These are phyloP conservation scores for Esteya vermicola DNA, from an alignment of 2,329 filamentous ascomycete species.

Conservation along the genomic window DNA sequence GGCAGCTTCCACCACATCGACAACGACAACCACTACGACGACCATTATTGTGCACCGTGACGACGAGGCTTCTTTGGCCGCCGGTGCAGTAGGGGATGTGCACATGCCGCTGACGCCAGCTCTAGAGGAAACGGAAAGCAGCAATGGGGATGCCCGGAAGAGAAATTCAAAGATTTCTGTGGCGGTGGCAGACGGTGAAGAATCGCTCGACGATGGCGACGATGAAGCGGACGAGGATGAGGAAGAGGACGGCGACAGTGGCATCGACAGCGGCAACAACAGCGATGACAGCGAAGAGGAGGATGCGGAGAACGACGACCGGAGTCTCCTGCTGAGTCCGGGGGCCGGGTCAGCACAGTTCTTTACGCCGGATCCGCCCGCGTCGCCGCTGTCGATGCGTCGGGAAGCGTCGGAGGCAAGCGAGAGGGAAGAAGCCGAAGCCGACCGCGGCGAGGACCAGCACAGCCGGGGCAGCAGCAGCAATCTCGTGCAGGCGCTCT, in stretches of 20 bases:
- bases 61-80: too few relatives aligned
- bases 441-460: background rate
- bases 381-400: constrained; percentile 13
- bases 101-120: constrained; percentile 38
- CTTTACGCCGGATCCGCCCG: constrained; percentile 26
- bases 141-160: constrained; percentile 18
- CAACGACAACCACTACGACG: too few relatives aligned
- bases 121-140: constrained; percentile 17
- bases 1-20: too few relatives aligned
- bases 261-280: constrained; percentile 7
- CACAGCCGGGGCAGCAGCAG: background rate
- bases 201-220: too few relatives aligned
- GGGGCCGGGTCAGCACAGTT: constrained; percentile 19
- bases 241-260: background rate
- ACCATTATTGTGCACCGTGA: constrained; percentile 19
- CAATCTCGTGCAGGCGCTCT: background rate
- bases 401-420: background rate
- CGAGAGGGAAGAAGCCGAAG: background rate
- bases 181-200: background rate
- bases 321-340: constrained; percentile 16
- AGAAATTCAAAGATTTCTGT: background rate
- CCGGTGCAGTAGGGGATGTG: constrained; percentile 45
- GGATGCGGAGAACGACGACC: constrained; percentile 13
- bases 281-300: constrained; percentile 16
- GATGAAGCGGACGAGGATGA: constrained; percentile 7